Conservation (phyloP, 2,329 filamentous ascomycete genomes). For the Aspergillus aculeatus region DNA sequence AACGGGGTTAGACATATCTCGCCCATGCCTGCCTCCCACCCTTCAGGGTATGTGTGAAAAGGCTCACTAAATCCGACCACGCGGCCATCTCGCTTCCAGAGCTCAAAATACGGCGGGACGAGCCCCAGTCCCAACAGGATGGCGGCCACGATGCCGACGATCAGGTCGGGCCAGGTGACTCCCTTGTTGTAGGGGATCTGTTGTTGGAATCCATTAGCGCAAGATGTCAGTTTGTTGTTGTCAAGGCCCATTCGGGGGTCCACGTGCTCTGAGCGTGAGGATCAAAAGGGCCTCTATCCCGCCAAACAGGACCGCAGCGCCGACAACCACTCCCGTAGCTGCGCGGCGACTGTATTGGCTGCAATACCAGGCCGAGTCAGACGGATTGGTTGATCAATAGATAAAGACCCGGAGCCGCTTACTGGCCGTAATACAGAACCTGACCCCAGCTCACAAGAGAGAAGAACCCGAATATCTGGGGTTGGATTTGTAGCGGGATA, state of each 20-base stretch:
- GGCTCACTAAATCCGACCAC: slow-evolving; percentile 60
- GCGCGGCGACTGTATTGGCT: slow-evolving; percentile 47
- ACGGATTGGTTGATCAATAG: slow-evolving; percentile 7
- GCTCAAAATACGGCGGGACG: slow-evolving; percentile 61
- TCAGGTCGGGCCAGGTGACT: slow-evolving; percentile 53
- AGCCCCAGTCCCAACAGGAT: slow-evolving; percentile 58
- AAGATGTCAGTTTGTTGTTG: too few species aligned
- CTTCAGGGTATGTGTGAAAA: not conserved
- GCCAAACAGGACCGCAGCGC: slow-evolving; percentile 48
- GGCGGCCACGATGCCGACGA: slow-evolving; percentile 59
- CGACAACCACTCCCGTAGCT: slow-evolving; percentile 43
- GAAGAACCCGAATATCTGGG: slow-evolving; percentile 53
- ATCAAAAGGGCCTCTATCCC: slow-evolving; percentile 58
- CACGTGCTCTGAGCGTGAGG: slow-evolving; percentile 53
- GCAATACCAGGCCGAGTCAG: not conserved
- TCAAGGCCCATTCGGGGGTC: not conserved
- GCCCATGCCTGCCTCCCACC: too few species aligned
- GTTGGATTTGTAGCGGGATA: slow-evolving; percentile 55
- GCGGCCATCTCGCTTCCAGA: slow-evolving; percentile 60
- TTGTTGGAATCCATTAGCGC: not conserved
- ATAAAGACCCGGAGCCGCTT: slow-evolving; percentile 10
- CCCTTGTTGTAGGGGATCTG: slow-evolving; percentile 57
- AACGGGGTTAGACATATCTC: not conserved
- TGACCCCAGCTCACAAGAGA: slow-evolving; percentile 54
- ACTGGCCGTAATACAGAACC: slow-evolving; percentile 54